Conservation (phyloP, 148 eudicot genomes). For the Limonium bicolor region DNA sequence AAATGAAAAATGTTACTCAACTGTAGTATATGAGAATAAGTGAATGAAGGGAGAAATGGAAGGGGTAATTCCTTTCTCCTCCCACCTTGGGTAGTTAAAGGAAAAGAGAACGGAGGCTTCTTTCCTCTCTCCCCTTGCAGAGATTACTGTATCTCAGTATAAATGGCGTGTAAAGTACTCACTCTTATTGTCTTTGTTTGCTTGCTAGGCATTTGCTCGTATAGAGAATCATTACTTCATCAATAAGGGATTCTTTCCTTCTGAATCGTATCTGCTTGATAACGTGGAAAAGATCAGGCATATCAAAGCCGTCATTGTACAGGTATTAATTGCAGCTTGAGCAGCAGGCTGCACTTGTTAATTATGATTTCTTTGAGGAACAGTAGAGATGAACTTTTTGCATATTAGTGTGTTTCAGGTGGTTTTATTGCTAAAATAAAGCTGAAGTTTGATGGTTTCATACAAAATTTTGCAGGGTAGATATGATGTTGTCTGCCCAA, state of each 20-base stretch:
- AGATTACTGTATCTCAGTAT: background rate
- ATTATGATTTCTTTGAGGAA: background rate
- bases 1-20: too few relatives aligned
- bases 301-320: conserved; percentile 71
- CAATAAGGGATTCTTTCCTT: conserved; percentile 76
- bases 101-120: too few relatives aligned
- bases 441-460: background rate
- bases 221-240: conserved; percentile 91
- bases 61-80: background rate
- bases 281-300: conserved; percentile 88
- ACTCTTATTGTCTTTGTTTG: background rate
- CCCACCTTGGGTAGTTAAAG: too few relatives aligned
- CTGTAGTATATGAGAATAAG: too few relatives aligned
- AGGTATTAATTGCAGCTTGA: too few relatives aligned
- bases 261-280: conserved; percentile 74
- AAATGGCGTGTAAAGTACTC: background rate
- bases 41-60: too few relatives aligned
- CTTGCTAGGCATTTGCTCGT: conserved; percentile 80
- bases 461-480: conserved; percentile 49
- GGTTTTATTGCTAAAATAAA: background rate
- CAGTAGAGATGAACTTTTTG: background rate
- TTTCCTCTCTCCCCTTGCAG: background rate
- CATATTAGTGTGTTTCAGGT: background rate
- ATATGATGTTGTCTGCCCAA: conserved; percentile 85
- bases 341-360: too few relatives aligned